Percentiles rank a stretch among this genome's conserved stretches.
phyloP scores from a whole-genome alignment of 805 yeast genomes.

The Nakazawaea molendinolei region DNA sequence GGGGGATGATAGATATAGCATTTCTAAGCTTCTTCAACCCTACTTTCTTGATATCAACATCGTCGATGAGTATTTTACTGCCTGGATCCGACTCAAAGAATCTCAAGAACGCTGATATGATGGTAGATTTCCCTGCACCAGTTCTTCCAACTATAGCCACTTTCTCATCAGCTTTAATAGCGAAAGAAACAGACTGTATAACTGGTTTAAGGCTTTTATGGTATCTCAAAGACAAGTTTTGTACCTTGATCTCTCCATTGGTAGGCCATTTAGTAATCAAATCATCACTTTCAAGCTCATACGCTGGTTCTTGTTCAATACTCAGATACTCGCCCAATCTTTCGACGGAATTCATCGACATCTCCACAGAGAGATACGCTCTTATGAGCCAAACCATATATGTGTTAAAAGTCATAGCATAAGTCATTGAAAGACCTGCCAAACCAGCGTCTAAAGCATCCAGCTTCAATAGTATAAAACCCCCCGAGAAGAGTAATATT shows the following conservation, averaged over 20 bases:
- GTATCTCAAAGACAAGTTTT: slow-evolving; percentile 62
- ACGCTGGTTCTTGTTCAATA: slow-evolving; percentile 69
- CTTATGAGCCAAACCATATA: slow-evolving; percentile 86
- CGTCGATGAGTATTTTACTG: slow-evolving; percentile 61
- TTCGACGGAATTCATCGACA: slow-evolving; percentile 86
- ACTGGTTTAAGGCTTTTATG: slow-evolving; percentile 68
- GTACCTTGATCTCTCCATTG: slow-evolving; percentile 50
- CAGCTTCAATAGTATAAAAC: slow-evolving; percentile 48
- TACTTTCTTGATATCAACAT: slow-evolving; percentile 43
- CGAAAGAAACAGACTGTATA: slow-evolving; percentile 47
- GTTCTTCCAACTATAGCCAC: slow-evolving; percentile 86
- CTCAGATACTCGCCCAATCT: slow-evolving; percentile 74
- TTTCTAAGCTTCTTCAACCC: slow-evolving; percentile 67
- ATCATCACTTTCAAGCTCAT: slow-evolving; percentile 33
- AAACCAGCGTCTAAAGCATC: slow-evolving; percentile 73
- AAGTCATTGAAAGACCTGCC: slow-evolving; percentile 78
- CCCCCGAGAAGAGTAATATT: slow-evolving; percentile 72
- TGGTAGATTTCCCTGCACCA: slow-evolving; percentile 79
- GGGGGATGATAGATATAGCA: slow-evolving; percentile 68
- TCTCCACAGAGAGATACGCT: slow-evolving; percentile 90
- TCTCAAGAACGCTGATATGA: slow-evolving; percentile 68
- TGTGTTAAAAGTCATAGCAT: slow-evolving; percentile 79
- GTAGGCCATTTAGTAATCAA: slow-evolving; percentile 45
- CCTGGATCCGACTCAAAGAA: slow-evolving; percentile 54
- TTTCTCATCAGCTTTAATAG: slow-evolving; percentile 61